Evolutionary conservation across 139 green algal species (phyloP).

Genomic region (Picochlorum costavermella): DNA sequence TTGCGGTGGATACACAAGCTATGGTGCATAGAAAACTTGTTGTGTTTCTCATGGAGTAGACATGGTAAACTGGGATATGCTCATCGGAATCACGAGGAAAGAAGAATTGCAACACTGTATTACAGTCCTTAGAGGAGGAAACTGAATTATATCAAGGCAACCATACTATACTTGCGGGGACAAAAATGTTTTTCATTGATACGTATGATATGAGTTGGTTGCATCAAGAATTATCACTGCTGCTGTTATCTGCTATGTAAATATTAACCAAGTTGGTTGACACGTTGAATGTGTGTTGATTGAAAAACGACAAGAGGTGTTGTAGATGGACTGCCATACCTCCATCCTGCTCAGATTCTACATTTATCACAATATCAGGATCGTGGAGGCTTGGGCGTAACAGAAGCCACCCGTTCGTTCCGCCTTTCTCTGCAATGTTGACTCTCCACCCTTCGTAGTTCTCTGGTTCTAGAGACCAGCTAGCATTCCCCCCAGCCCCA

Average conservation of each 20-base stretch:
- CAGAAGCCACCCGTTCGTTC: conserved; percentile 77
- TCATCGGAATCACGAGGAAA: too few species aligned
- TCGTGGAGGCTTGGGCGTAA: conserved; percentile 83
- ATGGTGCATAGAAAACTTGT: conserved; percentile 7
- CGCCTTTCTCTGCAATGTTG: conserved; percentile 57
- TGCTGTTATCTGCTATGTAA: too few species aligned
- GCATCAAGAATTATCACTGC: too few species aligned
- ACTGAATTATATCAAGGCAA: too few species aligned
- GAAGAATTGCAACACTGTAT: too few species aligned
- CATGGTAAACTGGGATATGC: too few species aligned
- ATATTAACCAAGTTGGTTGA: too few species aligned
- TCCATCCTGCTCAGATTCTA: conserved; percentile 55
- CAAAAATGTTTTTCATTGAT: too few species aligned
- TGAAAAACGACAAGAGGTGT: conserved; percentile 31
- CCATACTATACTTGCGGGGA: too few species aligned
- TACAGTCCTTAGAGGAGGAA: too few species aligned
- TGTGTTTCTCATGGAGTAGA: too few species aligned
- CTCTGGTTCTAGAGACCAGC: conserved; percentile 60
- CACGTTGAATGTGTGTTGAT: neutral
- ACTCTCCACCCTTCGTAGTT: conserved; percentile 87
- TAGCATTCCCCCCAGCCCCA: conserved; percentile 20
- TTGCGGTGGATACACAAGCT: conserved; percentile 19
- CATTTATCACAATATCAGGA: conserved; percentile 60
- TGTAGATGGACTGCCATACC: conserved; percentile 30
- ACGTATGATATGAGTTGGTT: too few species aligned